phyloP scores from a whole-genome alignment of 495 filamentous ascomycete species.

The Hypoxylon trugodes region DNA sequence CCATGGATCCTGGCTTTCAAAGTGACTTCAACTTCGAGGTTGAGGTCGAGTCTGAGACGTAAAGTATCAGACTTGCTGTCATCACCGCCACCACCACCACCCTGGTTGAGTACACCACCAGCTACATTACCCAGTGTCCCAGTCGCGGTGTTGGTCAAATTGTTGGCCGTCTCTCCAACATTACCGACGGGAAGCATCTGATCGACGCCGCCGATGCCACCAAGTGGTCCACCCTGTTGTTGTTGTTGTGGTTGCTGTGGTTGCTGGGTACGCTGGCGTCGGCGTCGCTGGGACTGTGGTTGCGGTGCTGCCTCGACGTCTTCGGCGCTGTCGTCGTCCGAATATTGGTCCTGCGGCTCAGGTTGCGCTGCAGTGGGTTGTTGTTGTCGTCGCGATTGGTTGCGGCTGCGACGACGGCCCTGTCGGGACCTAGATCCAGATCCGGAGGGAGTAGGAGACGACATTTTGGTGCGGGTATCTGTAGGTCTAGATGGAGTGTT shows the following conservation, averaged over 20 bases:
- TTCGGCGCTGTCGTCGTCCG: slow-evolving; percentile 52
- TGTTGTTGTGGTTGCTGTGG: slow-evolving; percentile 48
- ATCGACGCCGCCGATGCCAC: slow-evolving; percentile 53
- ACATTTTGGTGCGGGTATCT: slow-evolving; percentile 28
- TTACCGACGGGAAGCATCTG: slow-evolving; percentile 57
- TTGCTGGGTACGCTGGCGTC: slow-evolving; percentile 47
- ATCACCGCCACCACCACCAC: slow-evolving; percentile 43
- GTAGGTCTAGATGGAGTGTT: background rate
- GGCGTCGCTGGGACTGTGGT: slow-evolving; percentile 26
- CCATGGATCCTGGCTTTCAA: slow-evolving; percentile 94
- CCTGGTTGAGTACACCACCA: slow-evolving; percentile 49
- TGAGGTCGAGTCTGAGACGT: slow-evolving; percentile 79
- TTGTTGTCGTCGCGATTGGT: slow-evolving; percentile 38
- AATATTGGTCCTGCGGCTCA: slow-evolving; percentile 38
- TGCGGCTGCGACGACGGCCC: slow-evolving; percentile 36
- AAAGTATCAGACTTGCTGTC: slow-evolving; percentile 75
- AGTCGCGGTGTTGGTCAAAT: slow-evolving; percentile 67
- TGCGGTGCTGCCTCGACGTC: slow-evolving; percentile 52
- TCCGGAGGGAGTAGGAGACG: slow-evolving; percentile 35
- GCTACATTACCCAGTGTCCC: slow-evolving; percentile 67
- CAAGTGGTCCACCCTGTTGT: slow-evolving; percentile 61
- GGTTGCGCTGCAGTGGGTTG: slow-evolving; percentile 51
- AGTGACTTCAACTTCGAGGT: slow-evolving; percentile 88
- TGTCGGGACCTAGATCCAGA: slow-evolving; percentile 28
- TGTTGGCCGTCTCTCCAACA: slow-evolving; percentile 71